These are phyloP conservation scores for Backusella mclennaniae DNA, from an alignment of 192 early-diverging fungal species.

Conservation along the genomic window DNA sequence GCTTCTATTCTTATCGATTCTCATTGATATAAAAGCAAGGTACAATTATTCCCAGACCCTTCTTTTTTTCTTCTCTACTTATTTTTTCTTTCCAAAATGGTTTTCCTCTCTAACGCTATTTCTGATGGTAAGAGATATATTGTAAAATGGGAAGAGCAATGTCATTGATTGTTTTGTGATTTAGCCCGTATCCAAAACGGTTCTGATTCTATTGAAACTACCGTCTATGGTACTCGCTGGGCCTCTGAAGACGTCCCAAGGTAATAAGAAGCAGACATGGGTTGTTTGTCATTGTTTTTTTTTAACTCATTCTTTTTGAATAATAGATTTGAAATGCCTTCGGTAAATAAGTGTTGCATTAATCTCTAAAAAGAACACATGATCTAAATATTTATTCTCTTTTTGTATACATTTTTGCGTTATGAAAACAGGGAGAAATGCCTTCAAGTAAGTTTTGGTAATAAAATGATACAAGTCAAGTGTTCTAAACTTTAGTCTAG, in stretches of 20 bases:
- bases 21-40: background rate
- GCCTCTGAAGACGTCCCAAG: constrained; percentile 27
- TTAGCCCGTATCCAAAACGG: background rate
- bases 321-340: constrained; percentile 21
- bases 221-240: constrained; percentile 26
- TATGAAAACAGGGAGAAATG: constrained; percentile 20
- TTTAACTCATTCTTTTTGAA: background rate
- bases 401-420: background rate
- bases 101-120: constrained; percentile 14
- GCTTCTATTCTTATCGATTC: background rate
- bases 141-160: background rate
- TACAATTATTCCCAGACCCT: background rate
- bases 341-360: constrained; percentile 13
- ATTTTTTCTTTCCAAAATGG: background rate
- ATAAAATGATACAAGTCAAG: background rate
- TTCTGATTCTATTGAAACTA: constrained; percentile 1
- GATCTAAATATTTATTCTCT: background rate
- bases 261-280: background rate
- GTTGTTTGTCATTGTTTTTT: background rate
- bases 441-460: constrained; percentile 17
- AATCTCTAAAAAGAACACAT: background rate
- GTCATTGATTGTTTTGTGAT: background rate
- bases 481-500: background rate
- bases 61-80: background rate
- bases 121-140: constrained; percentile 3